phyloP scores from a whole-genome alignment of 1,284 basidiomycete species.

The Caloboletus inedulis region DNA sequence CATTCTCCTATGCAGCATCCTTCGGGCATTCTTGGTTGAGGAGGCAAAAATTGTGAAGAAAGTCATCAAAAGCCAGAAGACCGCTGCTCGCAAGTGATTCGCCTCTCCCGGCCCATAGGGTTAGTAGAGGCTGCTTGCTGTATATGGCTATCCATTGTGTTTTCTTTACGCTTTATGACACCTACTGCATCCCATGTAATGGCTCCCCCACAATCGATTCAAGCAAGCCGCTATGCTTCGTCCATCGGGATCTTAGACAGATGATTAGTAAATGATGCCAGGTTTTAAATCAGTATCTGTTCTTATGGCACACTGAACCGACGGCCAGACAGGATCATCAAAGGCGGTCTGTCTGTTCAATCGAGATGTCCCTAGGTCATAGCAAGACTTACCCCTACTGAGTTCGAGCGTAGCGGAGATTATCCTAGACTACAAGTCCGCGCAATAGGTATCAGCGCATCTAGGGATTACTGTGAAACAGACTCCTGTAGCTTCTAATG shows the following conservation, averaged over 20 bases:
- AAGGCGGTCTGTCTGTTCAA: neutral
- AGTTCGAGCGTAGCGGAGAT: neutral
- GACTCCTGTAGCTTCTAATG: slow-evolving; percentile 1
- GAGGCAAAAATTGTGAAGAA: slow-evolving; percentile 99
- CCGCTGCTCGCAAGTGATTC: slow-evolving; percentile 25
- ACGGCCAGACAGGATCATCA: neutral
- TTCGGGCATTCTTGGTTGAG: slow-evolving; percentile 98
- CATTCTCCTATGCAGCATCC: slow-evolving; percentile 62
- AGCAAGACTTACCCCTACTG: neutral
- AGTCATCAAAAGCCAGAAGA: slow-evolving; percentile 83
- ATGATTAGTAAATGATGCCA: neutral
- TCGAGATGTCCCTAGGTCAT: neutral
- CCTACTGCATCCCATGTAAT: slow-evolving; percentile 25
- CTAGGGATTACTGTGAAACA: slow-evolving; percentile 7
- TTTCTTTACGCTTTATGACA: slow-evolving; percentile 8
- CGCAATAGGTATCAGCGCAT: neutral
- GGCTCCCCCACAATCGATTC: slow-evolving; percentile 8
- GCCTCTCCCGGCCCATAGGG: neutral
- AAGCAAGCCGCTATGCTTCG: slow-evolving; percentile 3
- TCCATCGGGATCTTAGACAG: neutral
- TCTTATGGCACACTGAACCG: neutral
- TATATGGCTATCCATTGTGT: slow-evolving; percentile 13
- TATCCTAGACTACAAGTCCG: neutral
- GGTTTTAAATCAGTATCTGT: neutral
- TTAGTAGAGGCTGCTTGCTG: neutral